Evolutionary conservation across 139 green algal genomes (phyloP), one percentile per base, ranked within the genome.

Genomic region (Volvox reticuliferus): DNA sequence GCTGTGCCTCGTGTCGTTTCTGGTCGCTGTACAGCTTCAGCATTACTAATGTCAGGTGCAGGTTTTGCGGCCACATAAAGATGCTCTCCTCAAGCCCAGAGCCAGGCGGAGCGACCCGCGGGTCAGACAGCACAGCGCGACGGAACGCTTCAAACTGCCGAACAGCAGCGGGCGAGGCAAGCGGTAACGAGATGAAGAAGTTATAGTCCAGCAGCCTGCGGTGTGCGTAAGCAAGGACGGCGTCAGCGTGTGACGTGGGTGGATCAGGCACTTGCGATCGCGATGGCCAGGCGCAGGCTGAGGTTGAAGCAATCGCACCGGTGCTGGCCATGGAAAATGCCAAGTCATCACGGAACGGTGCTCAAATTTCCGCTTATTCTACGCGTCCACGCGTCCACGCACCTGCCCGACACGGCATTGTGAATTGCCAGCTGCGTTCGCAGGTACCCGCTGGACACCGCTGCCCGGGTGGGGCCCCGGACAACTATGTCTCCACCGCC

Each of bases 11-110:
- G 81, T 92, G 82, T 17, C 94, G 80, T 50, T 69, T 77, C 36
- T 94, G 86, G 35, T 95, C 93, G 50, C 91, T 94, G 92, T 96
- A 96, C 73, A 96, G 89, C 75, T 96, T 97, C 33, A 97, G 93
- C 94, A 97, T 96, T 3, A 92, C 87, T 16, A 97, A 75, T 2
- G 95, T 97, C 17, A 96, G 89, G 36, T 96, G 94, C 55, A 97
- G 91, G 36, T 94, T 88, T 79, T 95, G 89, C 71, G 84, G 69
- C 17, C 67, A 0, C 84, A 89, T 81, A 67, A 89, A 89, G 19
- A 68, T 26, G 28, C 84, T 89, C 84, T 89, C 84, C 37, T 89
- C 68, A 28, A 89, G 84, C 2, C 84, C 84, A 14, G 26, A 32
- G 68, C 30, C 68, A 68, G 83, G 32, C 12, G 62, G 26, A n/a